Base-by-base conservation (phyloP, 2,329 filamentous ascomycete species). In the Penicillium oxalicum region DNA sequence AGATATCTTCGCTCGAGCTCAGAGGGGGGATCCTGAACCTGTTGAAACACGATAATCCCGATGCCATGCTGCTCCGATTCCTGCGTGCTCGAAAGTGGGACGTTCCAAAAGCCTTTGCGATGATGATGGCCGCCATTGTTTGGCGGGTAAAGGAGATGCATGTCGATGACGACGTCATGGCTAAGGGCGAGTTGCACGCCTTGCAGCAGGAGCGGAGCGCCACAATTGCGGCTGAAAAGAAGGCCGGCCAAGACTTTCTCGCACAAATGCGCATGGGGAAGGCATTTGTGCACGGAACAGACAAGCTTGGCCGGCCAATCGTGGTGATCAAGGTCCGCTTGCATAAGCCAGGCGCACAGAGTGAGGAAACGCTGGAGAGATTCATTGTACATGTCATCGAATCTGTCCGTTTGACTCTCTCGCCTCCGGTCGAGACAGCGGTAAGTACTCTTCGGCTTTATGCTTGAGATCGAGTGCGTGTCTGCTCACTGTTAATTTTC, bases 361-460 rank as follows among this genome's bases (percentile, higher is more conserved):
- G 78, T 35, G 88, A 93, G 64, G 81, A 86, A 65, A 85, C 83
- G 61, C 69, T 96, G 49, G 91, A 97, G 68, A 80, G 83, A 56
- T 95, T 87, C 67, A 96, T 91, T 1, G 87, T 97, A 28, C 95
- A 89, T 67, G 77, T 89, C 37, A 97, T 97, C 56, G 93, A 98
- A 74, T 93, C 89, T 12, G 86, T 87, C n/a, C 81, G 91, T 45
- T 80, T 96, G 73, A 74, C 93, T 47, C 72, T 97, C 44, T 74
- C 78, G 50, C 79, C 83, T 12, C 88, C 88, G 0, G 80, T 94
- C 18, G 93, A 97, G 62, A 97, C 91, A 49, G 91, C 90, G 54
- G 89, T 94, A 77, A 29, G 57, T 47, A 5, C 74, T 86, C 9
- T 7, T 5, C 8, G 40, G 11, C 6, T 9, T 40, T 60, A 3